phyloP scores from a whole-genome alignment of 2,329 filamentous ascomycete species.

The Alternaria ethzedia region DNA sequence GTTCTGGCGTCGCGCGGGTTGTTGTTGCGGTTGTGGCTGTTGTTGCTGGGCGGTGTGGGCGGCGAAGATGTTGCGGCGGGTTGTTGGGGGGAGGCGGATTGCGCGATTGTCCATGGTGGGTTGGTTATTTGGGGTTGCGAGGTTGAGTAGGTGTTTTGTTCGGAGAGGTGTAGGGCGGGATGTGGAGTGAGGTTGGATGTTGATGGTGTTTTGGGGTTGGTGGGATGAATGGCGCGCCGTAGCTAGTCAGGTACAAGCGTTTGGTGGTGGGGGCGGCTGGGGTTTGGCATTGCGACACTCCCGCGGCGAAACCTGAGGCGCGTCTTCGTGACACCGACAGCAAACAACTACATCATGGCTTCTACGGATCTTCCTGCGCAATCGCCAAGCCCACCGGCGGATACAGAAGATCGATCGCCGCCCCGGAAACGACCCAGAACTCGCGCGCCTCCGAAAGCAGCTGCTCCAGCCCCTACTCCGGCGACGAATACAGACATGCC shows the following conservation, averaged over 20 bases:
- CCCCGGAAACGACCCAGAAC: conserved; percentile 41
- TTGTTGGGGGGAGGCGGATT: conserved; percentile 30
- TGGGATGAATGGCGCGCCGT: conserved; percentile 12
- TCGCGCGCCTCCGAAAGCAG: conserved; percentile 39
- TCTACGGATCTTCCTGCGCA: conserved; percentile 8
- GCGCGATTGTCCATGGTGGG: conserved; percentile 25
- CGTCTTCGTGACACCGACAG: not conserved
- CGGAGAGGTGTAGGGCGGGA: not conserved
- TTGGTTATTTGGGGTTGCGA: not conserved
- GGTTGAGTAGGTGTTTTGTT: not conserved
- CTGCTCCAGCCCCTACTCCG: conserved; percentile 9
- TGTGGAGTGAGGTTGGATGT: not conserved
- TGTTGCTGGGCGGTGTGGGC: conserved; percentile 26
- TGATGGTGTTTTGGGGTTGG: not conserved
- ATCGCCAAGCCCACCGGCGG: conserved; percentile 8
- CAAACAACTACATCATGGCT: not conserved
- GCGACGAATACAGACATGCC: not conserved
- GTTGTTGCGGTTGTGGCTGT: conserved; percentile 2
- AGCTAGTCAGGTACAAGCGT: conserved; percentile 12
- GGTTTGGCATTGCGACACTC: not conserved
- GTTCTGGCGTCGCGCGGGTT: conserved; percentile 31
- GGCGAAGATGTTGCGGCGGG: conserved; percentile 42
- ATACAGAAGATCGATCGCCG: conserved; percentile 23
- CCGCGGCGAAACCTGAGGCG: conserved; percentile 1
- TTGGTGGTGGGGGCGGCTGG: conserved; percentile 1